A percentile compares a stretch with the other conserved stretches of the same genome.
Conservation (phyloP, 495 filamentous ascomycete genomes). For the Neurospora sublineolata region DNA sequence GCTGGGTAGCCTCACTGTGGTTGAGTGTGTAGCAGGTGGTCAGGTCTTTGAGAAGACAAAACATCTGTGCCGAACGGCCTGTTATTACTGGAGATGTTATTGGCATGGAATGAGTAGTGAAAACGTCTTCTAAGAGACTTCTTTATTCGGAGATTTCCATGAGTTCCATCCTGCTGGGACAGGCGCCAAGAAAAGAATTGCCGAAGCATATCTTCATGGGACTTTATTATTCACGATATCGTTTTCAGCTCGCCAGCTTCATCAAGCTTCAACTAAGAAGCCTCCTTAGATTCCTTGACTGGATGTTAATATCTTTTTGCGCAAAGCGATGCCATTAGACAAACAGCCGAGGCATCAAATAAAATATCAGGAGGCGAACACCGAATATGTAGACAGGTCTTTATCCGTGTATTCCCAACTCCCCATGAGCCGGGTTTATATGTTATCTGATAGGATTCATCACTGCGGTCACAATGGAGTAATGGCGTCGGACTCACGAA, state of each 20-base stretch:
- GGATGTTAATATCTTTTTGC: not conserved
- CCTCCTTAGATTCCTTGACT: not conserved
- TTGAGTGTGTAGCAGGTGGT: not conserved
- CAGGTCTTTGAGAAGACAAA: too few relatives aligned
- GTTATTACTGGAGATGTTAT: not conserved
- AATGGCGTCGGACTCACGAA: too few relatives aligned
- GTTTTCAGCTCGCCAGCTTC: not conserved
- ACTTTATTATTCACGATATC: not conserved
- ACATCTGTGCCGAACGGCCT: too few relatives aligned
- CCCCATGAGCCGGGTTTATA: not conserved
- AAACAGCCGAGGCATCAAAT: not conserved
- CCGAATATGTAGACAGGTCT: not conserved
- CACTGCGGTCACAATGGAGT: too few relatives aligned
- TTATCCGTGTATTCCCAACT: not conserved
- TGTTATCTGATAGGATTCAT: not conserved
- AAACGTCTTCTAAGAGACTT: not conserved
- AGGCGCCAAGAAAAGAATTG: not conserved
- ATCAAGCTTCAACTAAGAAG: not conserved
- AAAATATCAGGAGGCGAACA: not conserved
- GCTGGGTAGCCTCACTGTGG: not conserved
- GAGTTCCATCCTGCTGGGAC: too few relatives aligned
- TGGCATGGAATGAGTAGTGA: not conserved
- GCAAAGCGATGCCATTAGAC: not conserved
- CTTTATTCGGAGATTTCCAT: not conserved
- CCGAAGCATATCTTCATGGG: not conserved